phyloP scores from a whole-genome alignment of 83 land plant genomes.

The Thuja plicata region DNA sequence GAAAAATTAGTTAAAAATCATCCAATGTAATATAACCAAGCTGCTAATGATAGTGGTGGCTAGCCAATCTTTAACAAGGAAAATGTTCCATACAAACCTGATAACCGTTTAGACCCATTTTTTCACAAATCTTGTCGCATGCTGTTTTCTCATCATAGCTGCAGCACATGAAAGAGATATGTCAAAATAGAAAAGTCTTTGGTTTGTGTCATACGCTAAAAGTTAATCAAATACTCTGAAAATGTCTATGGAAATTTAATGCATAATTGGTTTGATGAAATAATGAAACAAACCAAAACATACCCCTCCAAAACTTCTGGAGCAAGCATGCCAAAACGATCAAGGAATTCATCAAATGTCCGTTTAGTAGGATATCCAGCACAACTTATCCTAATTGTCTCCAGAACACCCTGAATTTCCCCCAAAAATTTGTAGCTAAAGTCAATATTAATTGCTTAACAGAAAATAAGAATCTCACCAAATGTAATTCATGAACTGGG shows the following conservation, averaged over 20 bases:
- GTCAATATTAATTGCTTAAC: constrained; percentile 1
- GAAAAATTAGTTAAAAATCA: neutral
- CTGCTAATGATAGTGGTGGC: neutral
- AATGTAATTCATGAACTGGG: neutral
- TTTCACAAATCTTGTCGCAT: constrained; percentile 64
- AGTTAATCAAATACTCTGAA: neutral
- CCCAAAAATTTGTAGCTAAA: neutral
- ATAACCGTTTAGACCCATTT: constrained; percentile 76
- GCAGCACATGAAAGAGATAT: neutral
- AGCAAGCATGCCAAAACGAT: constrained; percentile 86
- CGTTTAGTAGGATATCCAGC: constrained; percentile 94
- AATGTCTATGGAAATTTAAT: neutral
- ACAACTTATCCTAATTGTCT: constrained; percentile 94
- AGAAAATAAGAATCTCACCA: neutral
- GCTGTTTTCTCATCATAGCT: constrained; percentile 84
- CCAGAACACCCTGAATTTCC: constrained; percentile 74
- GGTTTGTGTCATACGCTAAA: neutral
- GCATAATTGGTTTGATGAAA: neutral
- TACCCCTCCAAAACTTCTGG: constrained; percentile 79
- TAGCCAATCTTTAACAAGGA: neutral
- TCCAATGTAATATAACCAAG: neutral
- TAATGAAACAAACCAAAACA: constrained; percentile 9
- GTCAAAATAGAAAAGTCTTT: constrained; percentile 1
- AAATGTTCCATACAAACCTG: constrained; percentile 48
- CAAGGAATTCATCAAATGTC: constrained; percentile 86